Evolutionary conservation across 2,329 filamentous ascomycete species (phyloP).

Genomic region (Tolypocladium ovalisporum): DNA sequence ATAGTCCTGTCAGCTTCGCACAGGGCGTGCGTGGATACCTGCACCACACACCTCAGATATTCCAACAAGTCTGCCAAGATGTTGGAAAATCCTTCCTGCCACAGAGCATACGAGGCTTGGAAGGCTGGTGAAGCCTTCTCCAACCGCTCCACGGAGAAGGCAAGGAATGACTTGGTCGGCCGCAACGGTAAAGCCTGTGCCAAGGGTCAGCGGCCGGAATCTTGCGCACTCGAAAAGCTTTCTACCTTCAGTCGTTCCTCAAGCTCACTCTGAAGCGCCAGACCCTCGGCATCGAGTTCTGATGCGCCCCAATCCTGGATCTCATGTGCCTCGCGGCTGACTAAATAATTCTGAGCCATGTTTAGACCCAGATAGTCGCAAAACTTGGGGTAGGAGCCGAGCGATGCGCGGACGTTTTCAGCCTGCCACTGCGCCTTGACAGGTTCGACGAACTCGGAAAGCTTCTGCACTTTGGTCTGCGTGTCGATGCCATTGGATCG

Average conservation of each 20-base stretch:
- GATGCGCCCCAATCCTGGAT: slow-evolving; percentile 75
- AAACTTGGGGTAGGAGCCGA: slow-evolving; percentile 70
- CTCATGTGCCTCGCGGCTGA: slow-evolving; percentile 59
- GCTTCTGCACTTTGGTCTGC: slow-evolving; percentile 56
- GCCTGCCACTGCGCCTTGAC: slow-evolving; percentile 73
- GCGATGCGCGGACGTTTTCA: slow-evolving; percentile 52
- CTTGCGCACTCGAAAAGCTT: background rate
- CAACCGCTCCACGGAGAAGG: slow-evolving; percentile 82
- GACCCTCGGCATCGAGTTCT: slow-evolving; percentile 67
- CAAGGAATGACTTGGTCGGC: slow-evolving; percentile 83
- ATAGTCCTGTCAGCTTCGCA: background rate
- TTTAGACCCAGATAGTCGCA: slow-evolving; percentile 70
- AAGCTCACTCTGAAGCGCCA: slow-evolving; percentile 66
- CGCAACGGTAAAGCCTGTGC: slow-evolving; percentile 62
- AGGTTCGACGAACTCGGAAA: slow-evolving; percentile 71
- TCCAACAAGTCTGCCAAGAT: slow-evolving; percentile 82
- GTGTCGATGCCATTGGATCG: slow-evolving; percentile 67
- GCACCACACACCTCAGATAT: slow-evolving; percentile 52
- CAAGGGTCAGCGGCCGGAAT: slow-evolving; percentile 4
- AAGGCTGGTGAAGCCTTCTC: slow-evolving; percentile 64
- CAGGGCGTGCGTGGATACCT: no score
- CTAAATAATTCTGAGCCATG: slow-evolving; percentile 71
- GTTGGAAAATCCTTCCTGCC: slow-evolving; percentile 69
- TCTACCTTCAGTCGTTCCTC: slow-evolving; percentile 60
- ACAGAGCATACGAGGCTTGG: slow-evolving; percentile 67